Conservation (phyloP, 2,329 filamentous ascomycete genomes). For the Arthroderma sp. region DNA sequence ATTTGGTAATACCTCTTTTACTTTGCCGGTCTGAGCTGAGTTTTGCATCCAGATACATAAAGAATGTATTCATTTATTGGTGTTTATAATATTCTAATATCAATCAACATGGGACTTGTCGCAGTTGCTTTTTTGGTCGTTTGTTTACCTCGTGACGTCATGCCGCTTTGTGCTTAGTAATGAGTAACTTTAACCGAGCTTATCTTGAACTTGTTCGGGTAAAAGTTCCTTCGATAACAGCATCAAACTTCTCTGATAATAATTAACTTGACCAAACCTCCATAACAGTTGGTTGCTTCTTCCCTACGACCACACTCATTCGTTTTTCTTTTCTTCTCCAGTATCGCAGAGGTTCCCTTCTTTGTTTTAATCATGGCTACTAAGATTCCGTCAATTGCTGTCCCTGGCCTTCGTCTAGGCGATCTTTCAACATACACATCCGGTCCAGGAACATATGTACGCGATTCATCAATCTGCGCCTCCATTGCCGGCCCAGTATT, state of each 20-base stretch:
- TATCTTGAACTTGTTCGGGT: neutral
- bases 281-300: no score
- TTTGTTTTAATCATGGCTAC: neutral
- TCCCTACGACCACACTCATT: neutral
- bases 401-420: conserved; percentile 75
- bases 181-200: neutral
- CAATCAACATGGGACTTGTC: neutral
- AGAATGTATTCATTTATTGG: neutral
- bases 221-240: neutral
- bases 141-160: conserved; percentile 2
- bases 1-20: neutral
- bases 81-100: neutral
- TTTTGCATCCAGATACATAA: conserved; percentile 3
- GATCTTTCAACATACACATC: conserved; percentile 53
- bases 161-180: neutral
- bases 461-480: conserved; percentile 61
- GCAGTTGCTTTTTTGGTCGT: neutral
- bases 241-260: neutral
- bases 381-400: conserved; percentile 42
- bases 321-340: conserved; percentile 15
- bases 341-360: neutral
- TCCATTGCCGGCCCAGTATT: conserved; percentile 67
- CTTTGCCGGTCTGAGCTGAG: neutral
- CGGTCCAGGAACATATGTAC: conserved; percentile 74
- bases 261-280: neutral